Evolutionary conservation across 208 protist genomes (phyloP), one percentile per base, ranked within the genome.

Genomic region (Crithidia fasciculata): DNA sequence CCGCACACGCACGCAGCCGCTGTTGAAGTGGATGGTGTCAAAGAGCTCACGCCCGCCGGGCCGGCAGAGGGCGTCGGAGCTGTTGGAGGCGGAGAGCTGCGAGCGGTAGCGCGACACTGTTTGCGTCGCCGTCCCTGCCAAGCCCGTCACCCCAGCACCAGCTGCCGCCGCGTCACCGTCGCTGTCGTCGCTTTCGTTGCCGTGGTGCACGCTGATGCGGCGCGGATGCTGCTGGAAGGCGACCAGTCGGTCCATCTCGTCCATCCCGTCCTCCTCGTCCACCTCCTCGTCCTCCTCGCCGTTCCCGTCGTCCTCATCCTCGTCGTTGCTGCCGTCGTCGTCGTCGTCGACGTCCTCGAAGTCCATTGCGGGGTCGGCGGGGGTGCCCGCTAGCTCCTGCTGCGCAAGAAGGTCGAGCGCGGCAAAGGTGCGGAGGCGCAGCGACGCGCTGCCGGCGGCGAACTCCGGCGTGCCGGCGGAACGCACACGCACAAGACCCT

Each of bases 11-110:
- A 92, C 67, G 59, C 83, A 97, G 52, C 93, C 88, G 6, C 80
- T 67, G 54, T 90, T 78, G 73, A 94, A 94, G 63, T 87, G 86
- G 56, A 97, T 83, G 8, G 84, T 82, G 59, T 92, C 83, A 43
- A 72, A 82, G 7, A 62, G 8, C 45, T 78, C 74, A 8, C 53
- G 68, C 47, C 67, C 68, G 5, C 69, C 12, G 15, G 64, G 62
- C 4, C 53, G 19, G 49, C 75, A 58, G 10, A 76, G 66, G 6
- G 55, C 58, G 53, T 76, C 69, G 19, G 76, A 61, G 18, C 53
- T 72, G 39, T 62, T 71, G 10, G 76, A 76, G 18, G 53, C 58
- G 28, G 76, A 74, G 8, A 81, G 53, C 28, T 67, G 69, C 39
- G 69, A 65, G 6, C 67, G 69, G 15, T 71, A 54, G 41, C 59